These are phyloP conservation scores for Gossypium arboreum DNA, from an alignment of 345 rosid genomes.

Conservation along the genomic window DNA sequence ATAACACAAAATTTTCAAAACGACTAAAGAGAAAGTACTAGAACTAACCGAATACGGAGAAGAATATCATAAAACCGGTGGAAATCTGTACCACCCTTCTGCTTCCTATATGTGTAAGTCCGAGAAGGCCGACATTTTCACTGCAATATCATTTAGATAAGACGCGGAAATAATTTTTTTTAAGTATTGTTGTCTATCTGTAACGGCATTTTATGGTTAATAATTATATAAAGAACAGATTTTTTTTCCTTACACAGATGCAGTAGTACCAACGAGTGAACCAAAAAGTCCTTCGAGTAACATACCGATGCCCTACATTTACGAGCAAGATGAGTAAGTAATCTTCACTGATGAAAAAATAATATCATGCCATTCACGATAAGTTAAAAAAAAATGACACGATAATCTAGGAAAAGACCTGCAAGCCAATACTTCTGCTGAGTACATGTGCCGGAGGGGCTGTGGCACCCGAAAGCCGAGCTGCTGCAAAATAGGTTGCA, in stretches of 20 bases:
- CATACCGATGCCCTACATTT: slow-evolving; percentile 71
- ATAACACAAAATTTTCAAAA: not conserved
- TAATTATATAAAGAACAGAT: not conserved
- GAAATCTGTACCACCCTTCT: slow-evolving; percentile 93
- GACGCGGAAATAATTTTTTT: slow-evolving; percentile 1
- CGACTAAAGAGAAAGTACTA: not conserved
- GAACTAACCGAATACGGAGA: slow-evolving; percentile 85
- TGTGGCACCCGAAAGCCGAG: slow-evolving; percentile 91
- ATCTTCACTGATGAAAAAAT: not conserved
- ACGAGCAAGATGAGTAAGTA: not conserved
- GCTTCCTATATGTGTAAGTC: slow-evolving; percentile 88
- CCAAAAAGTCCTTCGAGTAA: slow-evolving; percentile 89
- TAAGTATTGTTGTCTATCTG: not conserved
- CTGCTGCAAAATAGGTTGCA: slow-evolving; percentile 73
- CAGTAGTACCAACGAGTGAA: slow-evolving; percentile 77
- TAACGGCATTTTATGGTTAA: not conserved
- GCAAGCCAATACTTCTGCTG: slow-evolving; percentile 85
- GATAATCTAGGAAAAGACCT: slow-evolving; percentile 38
- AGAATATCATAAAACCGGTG: slow-evolving; percentile 92
- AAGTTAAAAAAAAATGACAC: not conserved
- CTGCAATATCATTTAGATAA: slow-evolving; percentile 39
- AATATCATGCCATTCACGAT: not conserved
- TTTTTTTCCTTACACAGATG: slow-evolving; percentile 70
- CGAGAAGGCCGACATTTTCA: slow-evolving; percentile 95
- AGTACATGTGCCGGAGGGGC: slow-evolving; percentile 88